These are phyloP conservation scores for Candida bentonensis DNA, from an alignment of 805 yeast genomes.

Conservation along the genomic window DNA sequence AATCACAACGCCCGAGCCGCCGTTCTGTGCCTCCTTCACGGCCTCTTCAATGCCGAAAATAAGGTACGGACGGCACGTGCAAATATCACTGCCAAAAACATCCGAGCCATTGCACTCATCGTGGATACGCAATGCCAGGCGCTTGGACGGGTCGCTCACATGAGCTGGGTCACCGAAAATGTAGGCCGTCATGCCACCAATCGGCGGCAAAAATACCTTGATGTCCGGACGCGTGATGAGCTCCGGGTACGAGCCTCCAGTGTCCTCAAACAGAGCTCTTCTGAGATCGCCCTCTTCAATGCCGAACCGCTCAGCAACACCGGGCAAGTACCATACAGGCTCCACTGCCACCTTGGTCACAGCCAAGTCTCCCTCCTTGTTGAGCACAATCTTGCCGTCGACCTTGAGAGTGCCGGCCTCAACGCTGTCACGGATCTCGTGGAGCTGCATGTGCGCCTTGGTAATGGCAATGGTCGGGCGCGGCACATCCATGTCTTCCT, in stretches of 20 bases:
- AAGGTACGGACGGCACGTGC: constrained; percentile 57
- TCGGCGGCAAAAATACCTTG: constrained; percentile 53
- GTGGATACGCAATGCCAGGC: constrained; percentile 46
- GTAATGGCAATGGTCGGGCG: constrained; percentile 56
- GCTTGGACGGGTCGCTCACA: constrained; percentile 36
- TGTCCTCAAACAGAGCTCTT: constrained; percentile 49
- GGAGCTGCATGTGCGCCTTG: constrained; percentile 47
- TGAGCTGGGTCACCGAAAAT: constrained; percentile 48
- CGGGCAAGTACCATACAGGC: constrained; percentile 61
- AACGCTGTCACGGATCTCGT: constrained; percentile 45
- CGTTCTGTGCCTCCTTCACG: constrained; percentile 52
- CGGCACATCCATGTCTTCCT: constrained; percentile 36
- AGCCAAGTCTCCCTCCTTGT: constrained; percentile 44
- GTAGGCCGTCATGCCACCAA: constrained; percentile 54
- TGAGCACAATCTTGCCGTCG: constrained; percentile 48
- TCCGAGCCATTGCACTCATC: constrained; percentile 63
- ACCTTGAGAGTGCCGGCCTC: constrained; percentile 36
- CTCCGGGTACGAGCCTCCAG: constrained; percentile 62
- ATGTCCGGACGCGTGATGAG: constrained; percentile 53
- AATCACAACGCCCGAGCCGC: constrained; percentile 50
- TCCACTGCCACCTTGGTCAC: constrained; percentile 55
- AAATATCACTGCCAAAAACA: constrained; percentile 54
- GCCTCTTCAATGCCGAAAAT: constrained; percentile 55
- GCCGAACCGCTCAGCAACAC: constrained; percentile 49
- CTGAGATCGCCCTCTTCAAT: constrained; percentile 42